Conservation (phyloP, 305 asterid genomes). For the Fraxinus latifolia region DNA sequence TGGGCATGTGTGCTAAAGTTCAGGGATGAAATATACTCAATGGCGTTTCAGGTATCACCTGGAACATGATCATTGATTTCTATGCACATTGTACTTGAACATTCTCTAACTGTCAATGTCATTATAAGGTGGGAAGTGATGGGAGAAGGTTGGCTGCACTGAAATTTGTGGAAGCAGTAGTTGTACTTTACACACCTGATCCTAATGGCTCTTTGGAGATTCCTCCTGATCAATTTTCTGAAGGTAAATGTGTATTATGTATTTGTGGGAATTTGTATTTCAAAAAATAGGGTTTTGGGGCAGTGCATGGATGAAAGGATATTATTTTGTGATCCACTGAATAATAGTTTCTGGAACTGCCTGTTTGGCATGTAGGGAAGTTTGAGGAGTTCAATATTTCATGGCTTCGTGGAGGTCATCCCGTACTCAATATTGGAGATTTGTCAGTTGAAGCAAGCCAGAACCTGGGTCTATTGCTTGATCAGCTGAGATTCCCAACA, state of each 20-base stretch:
- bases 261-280: background rate
- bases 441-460: constrained; percentile 84
- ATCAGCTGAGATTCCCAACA: constrained; percentile 81
- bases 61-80: constrained; percentile 5
- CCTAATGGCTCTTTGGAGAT: constrained; percentile 80
- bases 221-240: constrained; percentile 58
- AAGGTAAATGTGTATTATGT: constrained; percentile 42
- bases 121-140: constrained; percentile 68
- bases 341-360: constrained; percentile 8
- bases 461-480: constrained; percentile 77
- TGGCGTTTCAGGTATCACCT: constrained; percentile 75
- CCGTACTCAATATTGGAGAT: constrained; percentile 76
- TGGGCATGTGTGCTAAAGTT: constrained; percentile 71
- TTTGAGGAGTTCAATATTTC: constrained; percentile 71
- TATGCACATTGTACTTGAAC: constrained; percentile 12
- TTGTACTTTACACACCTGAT: constrained; percentile 90
- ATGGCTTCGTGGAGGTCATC: constrained; percentile 98
- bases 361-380: constrained; percentile 44
- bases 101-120: constrained; percentile 30
- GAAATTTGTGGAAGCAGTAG: constrained; percentile 81
- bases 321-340: background rate
- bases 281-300: constrained; percentile 8
- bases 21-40: constrained; percentile 74
- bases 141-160: constrained; percentile 88
- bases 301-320: constrained; percentile 7